Percentiles rank a stretch among this genome's conserved stretches.
Evolutionary conservation across 371 early-diverging fungal genomes (phyloP).

Genomic region (Coemansia sp.): DNA sequence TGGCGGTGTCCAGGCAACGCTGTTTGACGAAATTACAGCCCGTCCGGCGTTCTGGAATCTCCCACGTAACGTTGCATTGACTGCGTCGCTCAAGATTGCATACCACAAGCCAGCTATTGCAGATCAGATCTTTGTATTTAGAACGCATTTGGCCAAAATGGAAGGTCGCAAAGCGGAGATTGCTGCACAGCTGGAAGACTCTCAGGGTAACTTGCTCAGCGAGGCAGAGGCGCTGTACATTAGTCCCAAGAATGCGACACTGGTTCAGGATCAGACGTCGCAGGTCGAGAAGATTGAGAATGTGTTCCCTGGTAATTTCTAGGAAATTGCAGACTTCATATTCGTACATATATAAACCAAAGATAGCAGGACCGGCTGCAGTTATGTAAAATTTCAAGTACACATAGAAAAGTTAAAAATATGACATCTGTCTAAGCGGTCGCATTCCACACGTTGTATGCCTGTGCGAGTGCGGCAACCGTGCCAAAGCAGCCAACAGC

Average conservation of each 20-base stretch:
- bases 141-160: slow-evolving; percentile 57
- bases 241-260: slow-evolving; percentile 56
- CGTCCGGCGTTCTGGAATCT: slow-evolving; percentile 57
- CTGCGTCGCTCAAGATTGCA: slow-evolving; percentile 72
- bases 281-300: slow-evolving; percentile 24
- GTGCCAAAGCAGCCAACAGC: slow-evolving; percentile 90
- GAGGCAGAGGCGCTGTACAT: slow-evolving; percentile 69
- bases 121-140: slow-evolving; percentile 63
- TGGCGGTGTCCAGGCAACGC: slow-evolving; percentile 67
- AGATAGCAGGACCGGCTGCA: not conserved
- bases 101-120: slow-evolving; percentile 65
- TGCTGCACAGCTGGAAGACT: slow-evolving; percentile 62
- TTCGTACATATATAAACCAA: not conserved
- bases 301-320: slow-evolving; percentile 39
- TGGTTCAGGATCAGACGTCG: slow-evolving; percentile 37
- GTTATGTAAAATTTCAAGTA: not conserved
- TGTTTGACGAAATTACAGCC: slow-evolving; percentile 67
- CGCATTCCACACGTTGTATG: slow-evolving; percentile 79
- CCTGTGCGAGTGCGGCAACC: slow-evolving; percentile 83
- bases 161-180: slow-evolving; percentile 77
- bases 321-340: not conserved
- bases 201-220: slow-evolving; percentile 57
- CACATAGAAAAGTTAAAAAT: not conserved
- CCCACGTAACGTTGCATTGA: slow-evolving; percentile 69
- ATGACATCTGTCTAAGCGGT: slow-evolving; percentile 50